Evolutionary conservation across 2,329 filamentous ascomycete species (phyloP), one percentile per base, ranked within the genome.

Genomic region (Penicillium sp.): DNA sequence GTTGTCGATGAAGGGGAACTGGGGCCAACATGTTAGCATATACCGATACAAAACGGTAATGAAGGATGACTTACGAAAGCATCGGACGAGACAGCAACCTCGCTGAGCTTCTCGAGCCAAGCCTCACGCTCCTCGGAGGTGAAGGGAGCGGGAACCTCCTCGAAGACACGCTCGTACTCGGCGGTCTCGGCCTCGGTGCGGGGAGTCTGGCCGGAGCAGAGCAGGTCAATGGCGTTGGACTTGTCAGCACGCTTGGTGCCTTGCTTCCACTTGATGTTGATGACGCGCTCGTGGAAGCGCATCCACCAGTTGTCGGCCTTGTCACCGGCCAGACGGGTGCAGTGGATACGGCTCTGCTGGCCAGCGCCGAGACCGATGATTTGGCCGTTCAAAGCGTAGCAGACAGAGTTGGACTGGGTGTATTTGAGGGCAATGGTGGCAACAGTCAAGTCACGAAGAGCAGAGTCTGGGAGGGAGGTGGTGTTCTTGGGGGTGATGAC

Each of bases 251-350:
- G 84, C 84, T 97, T 97, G 67, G 88, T 89, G 64, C 93, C 92
- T 77, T 93, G 92, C 81, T 95, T 96, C 89, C 90, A 99, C 77
- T 92, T 88, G 70, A 99, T 86, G 66, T 77, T 80, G 41, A 97
- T 80, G 11, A 93, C 88, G 45, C 89, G 86, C 61, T 89, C 86
- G 77, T 96, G 88, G 83, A 97, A 97, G 65, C 93, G 88, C 80
- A 99, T 87, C 93, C 92, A 99, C 92, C 92, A 97, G 80, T 95
- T 96, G 74, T 99, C 93, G 41, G 91, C 89, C 80, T 99, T 99
- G 78, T 97, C 92, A 53, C 93, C 93, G 10, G 93, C 93, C 43
- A 99, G 83, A 59, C 93, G 87, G 35, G 93, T 99, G 82, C 93
- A 99, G 80, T 99, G 93, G 63, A 99, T 99, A 61, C 93, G 87